Percentiles rank a stretch among this genome's conserved stretches.
These are phyloP conservation scores for Paramicrosporidium saccamoebae DNA, from an alignment of 371 early-diverging fungal genomes.

Conservation along the genomic window DNA sequence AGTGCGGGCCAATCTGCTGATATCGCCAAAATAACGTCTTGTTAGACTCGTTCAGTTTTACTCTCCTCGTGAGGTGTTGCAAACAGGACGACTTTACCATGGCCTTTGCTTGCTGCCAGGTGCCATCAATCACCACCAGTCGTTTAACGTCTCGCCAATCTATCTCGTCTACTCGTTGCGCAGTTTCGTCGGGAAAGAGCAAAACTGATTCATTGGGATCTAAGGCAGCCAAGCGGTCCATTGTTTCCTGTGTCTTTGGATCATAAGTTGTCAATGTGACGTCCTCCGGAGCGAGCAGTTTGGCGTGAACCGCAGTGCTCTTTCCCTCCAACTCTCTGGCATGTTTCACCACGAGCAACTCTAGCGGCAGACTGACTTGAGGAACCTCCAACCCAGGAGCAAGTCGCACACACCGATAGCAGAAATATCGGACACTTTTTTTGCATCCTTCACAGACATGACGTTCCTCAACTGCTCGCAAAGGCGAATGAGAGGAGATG, in stretches of 20 bases:
- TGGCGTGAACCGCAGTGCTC: constrained; percentile 53
- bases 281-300: constrained; percentile 27
- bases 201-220: constrained; percentile 29
- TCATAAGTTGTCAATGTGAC: constrained; percentile 17
- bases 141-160: constrained; percentile 22
- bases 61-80: constrained; percentile 12
- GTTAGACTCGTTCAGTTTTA: constrained; percentile 10
- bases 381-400: constrained; percentile 16
- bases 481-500: no score
- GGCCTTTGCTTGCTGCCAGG: constrained; percentile 52
- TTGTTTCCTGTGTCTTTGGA: constrained; percentile 11
- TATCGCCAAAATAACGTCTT: constrained; percentile 65
- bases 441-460: constrained; percentile 14
- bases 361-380: constrained; percentile 26
- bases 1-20: constrained; percentile 25
- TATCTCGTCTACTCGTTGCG: constrained; percentile 20
- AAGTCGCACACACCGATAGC: constrained; percentile 25
- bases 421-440: constrained; percentile 25
- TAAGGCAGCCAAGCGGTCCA: constrained; percentile 9
- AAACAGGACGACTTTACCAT: constrained; percentile 17
- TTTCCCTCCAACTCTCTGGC: constrained; percentile 36
- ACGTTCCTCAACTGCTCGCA: constrained; percentile 8
- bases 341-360: constrained; percentile 46
- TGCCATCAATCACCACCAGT: constrained; percentile 61
- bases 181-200: constrained; percentile 56